These are phyloP conservation scores for Phytophthora hibernalis DNA, from an alignment of 352 stramenopile species.

Conservation along the genomic window DNA sequence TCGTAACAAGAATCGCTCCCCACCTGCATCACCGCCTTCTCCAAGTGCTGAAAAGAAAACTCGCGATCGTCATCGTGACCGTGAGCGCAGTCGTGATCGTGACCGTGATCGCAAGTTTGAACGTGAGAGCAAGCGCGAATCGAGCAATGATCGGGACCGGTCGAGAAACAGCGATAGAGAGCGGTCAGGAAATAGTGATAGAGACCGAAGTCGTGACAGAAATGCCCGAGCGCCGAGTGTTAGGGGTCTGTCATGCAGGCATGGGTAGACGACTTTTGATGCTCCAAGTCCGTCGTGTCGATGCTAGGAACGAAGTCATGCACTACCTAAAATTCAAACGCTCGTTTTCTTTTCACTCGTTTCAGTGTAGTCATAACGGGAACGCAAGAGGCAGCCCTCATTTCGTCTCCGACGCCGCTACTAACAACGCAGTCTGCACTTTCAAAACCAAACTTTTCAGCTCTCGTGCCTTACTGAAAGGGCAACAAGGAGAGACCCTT, in stretches of 20 bases:
- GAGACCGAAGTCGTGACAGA: constrained; percentile 34
- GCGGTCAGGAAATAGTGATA: constrained; percentile 14
- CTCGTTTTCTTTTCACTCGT: constrained; percentile 3
- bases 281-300: neutral
- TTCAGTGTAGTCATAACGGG: neutral
- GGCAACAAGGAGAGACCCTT: neutral
- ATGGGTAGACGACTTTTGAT: constrained; percentile 65
- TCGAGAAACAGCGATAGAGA: constrained; percentile 21
- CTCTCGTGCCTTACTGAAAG: neutral
- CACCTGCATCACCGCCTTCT: constrained; percentile 13
- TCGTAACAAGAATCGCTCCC: constrained; percentile 19
- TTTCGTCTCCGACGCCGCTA: neutral
- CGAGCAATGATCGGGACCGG: constrained; percentile 36
- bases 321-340: constrained; percentile 7
- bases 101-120: constrained; percentile 40
- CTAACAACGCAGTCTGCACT: neutral
- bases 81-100: constrained; percentile 20
- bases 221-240: constrained; percentile 28
- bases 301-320: neutral
- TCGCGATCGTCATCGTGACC: constrained; percentile 28
- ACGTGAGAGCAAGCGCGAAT: constrained; percentile 33
- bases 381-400: neutral
- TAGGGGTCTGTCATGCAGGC: constrained; percentile 73
- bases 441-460: neutral
- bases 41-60: constrained; percentile 19